Evolutionary conservation across 1,284 basidiomycete genomes (phyloP), one percentile per base, ranked within the genome.

Genomic region (Leccinum holopus): DNA sequence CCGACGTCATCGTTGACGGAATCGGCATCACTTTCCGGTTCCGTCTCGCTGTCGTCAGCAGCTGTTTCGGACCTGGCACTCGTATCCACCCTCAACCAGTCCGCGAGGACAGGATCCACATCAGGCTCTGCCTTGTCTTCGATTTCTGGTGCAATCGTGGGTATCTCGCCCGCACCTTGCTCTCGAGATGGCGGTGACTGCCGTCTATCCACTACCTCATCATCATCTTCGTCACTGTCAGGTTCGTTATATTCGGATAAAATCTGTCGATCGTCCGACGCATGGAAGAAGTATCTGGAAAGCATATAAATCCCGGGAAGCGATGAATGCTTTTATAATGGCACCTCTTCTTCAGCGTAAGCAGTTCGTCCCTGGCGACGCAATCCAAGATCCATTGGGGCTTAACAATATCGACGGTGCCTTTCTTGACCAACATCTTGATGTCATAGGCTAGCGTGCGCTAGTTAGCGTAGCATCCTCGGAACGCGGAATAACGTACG

Each of bases 301-400:
- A 11, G 30, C 14, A 51, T 3, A 58, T 55, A 21, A 58, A 33
- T 16, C 14, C 47, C 39, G 2, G 14, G 63, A 18, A 44, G 14
- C 37, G 21, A 51, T 41, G 1, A 1, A 55, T 3, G 1, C 37
- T 44, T 32, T 39, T 3, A 30, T 37, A 33, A 65, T 75, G 28
- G 54, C 70, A 95, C 92, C 85, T 90, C 73, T 88, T 87, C 39
- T 78, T 80, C 55, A 94, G 74, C 0, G 92, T 87, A 12, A 87
- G 72, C 14, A 81, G 76, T 60, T 82, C 76, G 14, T 80, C 81
- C 33, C 80, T 77, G 3, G 82, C 78, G 52, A 95, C 81, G n/a
- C 88, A 94, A 69, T 94, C 91, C 53, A 82, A 73, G 57, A 97
- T 80, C 94, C 94, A 97, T 35, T 83, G 77, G 0, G 95, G 92